Conservation (phyloP, 805 yeast genomes). For the Danielia reshetovae region DNA sequence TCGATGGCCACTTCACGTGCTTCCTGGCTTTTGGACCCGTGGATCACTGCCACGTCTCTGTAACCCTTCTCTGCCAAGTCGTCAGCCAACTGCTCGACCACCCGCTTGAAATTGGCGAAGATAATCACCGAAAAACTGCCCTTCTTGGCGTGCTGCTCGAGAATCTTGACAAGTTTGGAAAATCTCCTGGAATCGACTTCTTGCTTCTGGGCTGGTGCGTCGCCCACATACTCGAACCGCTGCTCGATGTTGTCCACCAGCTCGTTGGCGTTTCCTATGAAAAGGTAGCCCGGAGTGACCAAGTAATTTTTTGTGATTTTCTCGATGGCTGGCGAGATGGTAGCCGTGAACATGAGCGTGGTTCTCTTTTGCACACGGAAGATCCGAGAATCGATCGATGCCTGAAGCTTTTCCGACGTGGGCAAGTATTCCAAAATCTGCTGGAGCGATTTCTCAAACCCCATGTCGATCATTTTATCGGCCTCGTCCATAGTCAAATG, state of each 20-base stretch:
- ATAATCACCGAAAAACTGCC: slow-evolving; percentile 50
- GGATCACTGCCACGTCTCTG: slow-evolving; percentile 56
- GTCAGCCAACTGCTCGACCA: slow-evolving; percentile 65
- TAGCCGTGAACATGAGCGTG: slow-evolving; percentile 93
- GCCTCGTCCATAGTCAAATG: slow-evolving; percentile 88
- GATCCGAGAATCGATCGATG: slow-evolving; percentile 34
- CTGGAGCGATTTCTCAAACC: slow-evolving; percentile 78
- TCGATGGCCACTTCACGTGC: slow-evolving; percentile 76
- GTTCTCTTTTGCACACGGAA: slow-evolving; percentile 41
- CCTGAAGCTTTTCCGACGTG: slow-evolving; percentile 20
- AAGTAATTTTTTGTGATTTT: slow-evolving; percentile 62
- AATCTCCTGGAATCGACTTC: slow-evolving; percentile 35
- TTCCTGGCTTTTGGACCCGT: slow-evolving; percentile 84
- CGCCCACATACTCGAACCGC: slow-evolving; percentile 42
- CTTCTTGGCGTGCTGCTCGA: slow-evolving; percentile 40
- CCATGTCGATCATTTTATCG: slow-evolving; percentile 93
- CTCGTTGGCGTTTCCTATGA: slow-evolving; percentile 64
- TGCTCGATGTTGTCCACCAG: slow-evolving; percentile 71
- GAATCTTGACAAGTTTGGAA: slow-evolving; percentile 36
- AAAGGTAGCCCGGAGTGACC: slow-evolving; percentile 55
- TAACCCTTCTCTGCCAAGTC: slow-evolving; percentile 40
- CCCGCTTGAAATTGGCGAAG: slow-evolving; percentile 73
- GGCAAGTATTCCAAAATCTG: slow-evolving; percentile 58
- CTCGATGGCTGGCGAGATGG: slow-evolving; percentile 76
- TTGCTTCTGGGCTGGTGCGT: slow-evolving; percentile 31